Evolutionary conservation across 441 rosid genomes (phyloP).

Genomic region (Erysimum pusillum): DNA sequence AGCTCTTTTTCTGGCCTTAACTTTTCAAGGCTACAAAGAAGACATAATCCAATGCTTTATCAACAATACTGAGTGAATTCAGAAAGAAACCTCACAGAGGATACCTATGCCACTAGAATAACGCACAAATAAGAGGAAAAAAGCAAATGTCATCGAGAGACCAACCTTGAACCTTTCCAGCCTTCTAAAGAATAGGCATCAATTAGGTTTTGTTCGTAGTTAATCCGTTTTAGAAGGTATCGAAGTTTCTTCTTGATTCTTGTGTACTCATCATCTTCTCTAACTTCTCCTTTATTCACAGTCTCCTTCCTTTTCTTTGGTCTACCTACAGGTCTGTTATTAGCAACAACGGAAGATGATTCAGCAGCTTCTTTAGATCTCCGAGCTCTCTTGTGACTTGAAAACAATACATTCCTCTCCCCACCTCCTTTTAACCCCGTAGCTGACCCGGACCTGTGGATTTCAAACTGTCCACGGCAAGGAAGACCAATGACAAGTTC

Average conservation of each 20-base stretch:
- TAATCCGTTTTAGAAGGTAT: conserved; percentile 75
- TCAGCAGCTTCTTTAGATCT: conserved; percentile 57
- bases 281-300: conserved; percentile 45
- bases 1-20: conserved; percentile 96
- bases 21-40: conserved; percentile 81
- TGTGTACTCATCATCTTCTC: conserved; percentile 71
- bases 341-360: conserved; percentile 46
- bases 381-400: conserved; percentile 59
- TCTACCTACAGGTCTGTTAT: conserved; percentile 35
- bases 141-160: conserved; percentile 18
- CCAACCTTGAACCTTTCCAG: conserved; percentile 97
- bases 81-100: conserved; percentile 15
- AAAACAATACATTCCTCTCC: conserved; percentile 38
- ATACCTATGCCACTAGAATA: conserved; percentile 4
- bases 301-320: conserved; percentile 54
- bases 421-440: conserved; percentile 35
- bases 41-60: conserved; percentile 27
- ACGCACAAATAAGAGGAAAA: not conserved
- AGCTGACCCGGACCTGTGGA: conserved; percentile 24
- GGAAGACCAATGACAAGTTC: conserved; percentile 49
- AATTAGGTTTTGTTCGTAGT: conserved; percentile 85
- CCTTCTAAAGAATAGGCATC: conserved; percentile 96
- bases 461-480: conserved; percentile 49
- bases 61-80: conserved; percentile 15
- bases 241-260: conserved; percentile 75